Base-by-base conservation (phyloP, 2,329 filamentous ascomycete species). In the Fusarium sp. region DNA sequence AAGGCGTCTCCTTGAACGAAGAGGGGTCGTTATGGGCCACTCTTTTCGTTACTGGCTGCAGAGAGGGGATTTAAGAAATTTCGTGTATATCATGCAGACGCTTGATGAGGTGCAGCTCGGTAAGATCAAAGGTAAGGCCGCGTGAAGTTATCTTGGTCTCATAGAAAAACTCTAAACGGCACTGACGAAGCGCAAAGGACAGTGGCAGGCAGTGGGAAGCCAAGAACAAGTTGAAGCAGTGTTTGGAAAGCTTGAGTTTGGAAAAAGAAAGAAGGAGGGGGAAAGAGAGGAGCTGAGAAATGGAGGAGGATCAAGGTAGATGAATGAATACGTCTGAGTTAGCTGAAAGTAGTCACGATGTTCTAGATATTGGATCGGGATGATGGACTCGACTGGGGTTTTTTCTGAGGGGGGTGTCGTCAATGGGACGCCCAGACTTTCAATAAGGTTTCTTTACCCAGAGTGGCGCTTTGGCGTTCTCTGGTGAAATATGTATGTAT, bases 361-460 rank as follows among this genome's bases (percentile, higher is more conserved):
- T 50, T 70, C 58, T 65, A 61, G 62, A 67, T 46, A 56, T 66
- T 60, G 59, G 66, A 68, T 65, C 53, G 63, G 68, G 54, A 70
- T 69, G 61, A 69, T 60, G 53, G 61, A 55, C 50, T 70, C 57
- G 49, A 65, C 62, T 58, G 64, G 58, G 58, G 55, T 50, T 41
- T 49, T 70, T 69, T 70, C 67, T 59, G 63, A 67, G 57, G 55
- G 63, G 69, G 57, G 55, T 70, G 58, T 72, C 47, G 62, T 73
- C 69, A 58, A 73, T 69, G 55, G 58, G 60, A 59, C 67, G 59
- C 50, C 65, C 60, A 61, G 51, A 56, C 54, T 65, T 59, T 69
- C 68, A 72, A 73, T 73, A 73, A 74, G 70, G 71, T 73, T 73
- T 72, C 59, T 55, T 37, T 63, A 33, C 63, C 53, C 68, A 69